Base-by-base conservation (phyloP, 2,329 filamentous ascomycete genomes). In the Penicillium sp. region DNA sequence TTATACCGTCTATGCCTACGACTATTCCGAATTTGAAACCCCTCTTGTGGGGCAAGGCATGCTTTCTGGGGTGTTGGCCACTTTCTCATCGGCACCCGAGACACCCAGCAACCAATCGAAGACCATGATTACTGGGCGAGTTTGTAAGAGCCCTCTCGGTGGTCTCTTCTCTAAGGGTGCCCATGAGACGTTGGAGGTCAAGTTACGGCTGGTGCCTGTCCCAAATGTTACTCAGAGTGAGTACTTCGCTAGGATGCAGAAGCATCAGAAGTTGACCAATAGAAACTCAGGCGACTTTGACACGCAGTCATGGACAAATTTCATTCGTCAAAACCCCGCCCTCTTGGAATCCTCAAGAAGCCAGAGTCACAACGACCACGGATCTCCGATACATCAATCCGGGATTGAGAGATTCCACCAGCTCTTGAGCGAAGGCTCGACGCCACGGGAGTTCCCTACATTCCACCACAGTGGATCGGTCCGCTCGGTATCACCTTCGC, bases 1-100 rank as follows among this genome's bases (percentile, higher is more conserved):
- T 76, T 99, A 94, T 76, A 94, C 91, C n/a, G 87, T 99, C 54
- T 99, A 99, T 75, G 91, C 93, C 30, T 90, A 91, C 77, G 94
- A 99, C 74, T 97, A 93, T 73, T 97, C 94, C 12, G 94, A 99
- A 75, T 89, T 90, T 61, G 92, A 97, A 69, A 90, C 88, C 17
- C 94, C 95, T 50, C 82, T 97, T 53, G 93, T 97, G 25, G 94
- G 94, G 22, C 93, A 99, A 74, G 94, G 95, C 50, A 90, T 97
- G 86, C 80, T 99, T 19, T 97, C 94, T 36, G 88, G 89, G 83
- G 85, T 88, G 22, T 80, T 97, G 43, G 82, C 83, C 47, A 80
- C 80, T n/a, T 75, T 82, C 50, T 83, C 84, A 69, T 68, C 81
- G 52, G 80, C 79, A 25, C 4, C 47, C 9, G 78, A 81, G 56